Evolutionary conservation across 805 yeast species (phyloP), one percentile per base, ranked within the genome.

Genomic region (Candida khao-thaluensis): DNA sequence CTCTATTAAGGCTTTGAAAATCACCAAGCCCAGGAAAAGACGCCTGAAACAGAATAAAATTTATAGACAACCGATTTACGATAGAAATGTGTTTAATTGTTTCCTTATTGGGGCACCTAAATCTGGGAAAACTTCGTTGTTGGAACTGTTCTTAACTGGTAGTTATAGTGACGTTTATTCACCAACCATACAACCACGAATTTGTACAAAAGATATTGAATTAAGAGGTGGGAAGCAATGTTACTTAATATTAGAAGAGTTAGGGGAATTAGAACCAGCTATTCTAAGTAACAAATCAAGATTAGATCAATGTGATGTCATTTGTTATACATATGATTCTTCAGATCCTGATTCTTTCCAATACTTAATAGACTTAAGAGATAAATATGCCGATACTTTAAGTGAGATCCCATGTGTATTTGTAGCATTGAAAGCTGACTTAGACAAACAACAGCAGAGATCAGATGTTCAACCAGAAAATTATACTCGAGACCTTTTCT

Each of bases 271-370:
- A 21, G 96, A 87, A 55, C 80, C 85, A 0, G 95, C 93, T 0
- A 78, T 89, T 3, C 58, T 91, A 17, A 91, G 80, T 35, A 87
- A 90, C 55, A 72, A 71, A 25, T 57, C 66, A 11, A 72, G 88
- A 37, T 59, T 91, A 7, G 86, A 84, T 39, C 84, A 83, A 37
- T 93, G 98, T 62, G 99, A 93, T 58, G 95, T 89, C 2, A 57
- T 93, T 1, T 93, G 98, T 59, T 74, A 85, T 53, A 74, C 89
- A 0, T 93, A 93, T 60, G 99, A 93, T 57, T 88, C 97, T 0
- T 82, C 96, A 0, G 97, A 93, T 55, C 97, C 99, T 0, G 95
- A 91, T 40, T 86, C 95, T 30, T 93, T 93, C 59, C 85, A 89
- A 38, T 80, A 85, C 55, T 64, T 90, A 37, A 82, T 85, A 18